These are phyloP conservation scores for Monilinia polystroma DNA, from an alignment of 2,329 filamentous ascomycete species.

Conservation along the genomic window DNA sequence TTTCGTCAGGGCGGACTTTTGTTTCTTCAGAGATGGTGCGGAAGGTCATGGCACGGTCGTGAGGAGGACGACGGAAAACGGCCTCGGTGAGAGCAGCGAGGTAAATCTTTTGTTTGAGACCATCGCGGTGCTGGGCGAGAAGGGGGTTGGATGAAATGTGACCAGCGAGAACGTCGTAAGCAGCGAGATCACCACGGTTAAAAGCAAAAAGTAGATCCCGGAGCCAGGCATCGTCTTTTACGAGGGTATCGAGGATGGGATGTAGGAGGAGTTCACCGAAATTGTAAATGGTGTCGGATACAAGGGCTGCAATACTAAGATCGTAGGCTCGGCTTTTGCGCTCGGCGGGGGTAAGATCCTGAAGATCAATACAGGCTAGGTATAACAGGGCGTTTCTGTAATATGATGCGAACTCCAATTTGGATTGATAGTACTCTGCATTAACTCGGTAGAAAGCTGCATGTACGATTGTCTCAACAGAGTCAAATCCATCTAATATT, in stretches of 20 bases:
- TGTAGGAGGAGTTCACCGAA: constrained; percentile 98
- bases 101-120: constrained; percentile 96
- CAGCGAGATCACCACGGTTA: constrained; percentile 88
- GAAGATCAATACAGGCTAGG: constrained; percentile 89
- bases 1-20: constrained; percentile 85
- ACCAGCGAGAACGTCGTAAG: constrained; percentile 78
- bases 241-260: constrained; percentile 86
- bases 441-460: constrained; percentile 95
- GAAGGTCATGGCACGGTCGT: constrained; percentile 94
- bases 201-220: constrained; percentile 96
- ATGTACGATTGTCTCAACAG: constrained; percentile 92
- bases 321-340: constrained; percentile 85
- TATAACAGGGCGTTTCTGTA: constrained; percentile 98
- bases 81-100: constrained; percentile 94
- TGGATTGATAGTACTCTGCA: constrained; percentile 89
- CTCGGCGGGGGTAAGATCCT: constrained; percentile 70
- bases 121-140: constrained; percentile 74
- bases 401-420: constrained; percentile 91
- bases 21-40: constrained; percentile 85
- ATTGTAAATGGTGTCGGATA: constrained; percentile 97
- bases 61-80: constrained; percentile 91
- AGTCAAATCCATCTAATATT: constrained; percentile 88
- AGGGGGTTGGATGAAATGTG: constrained; percentile 79
- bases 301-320: constrained; percentile 85
- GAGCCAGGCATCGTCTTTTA: constrained; percentile 79